Percentiles rank a stretch among this genome's conserved stretches.
These are phyloP conservation scores for Petunia hybrid DNA, from an alignment of 305 asterid genomes.

Conservation along the genomic window DNA sequence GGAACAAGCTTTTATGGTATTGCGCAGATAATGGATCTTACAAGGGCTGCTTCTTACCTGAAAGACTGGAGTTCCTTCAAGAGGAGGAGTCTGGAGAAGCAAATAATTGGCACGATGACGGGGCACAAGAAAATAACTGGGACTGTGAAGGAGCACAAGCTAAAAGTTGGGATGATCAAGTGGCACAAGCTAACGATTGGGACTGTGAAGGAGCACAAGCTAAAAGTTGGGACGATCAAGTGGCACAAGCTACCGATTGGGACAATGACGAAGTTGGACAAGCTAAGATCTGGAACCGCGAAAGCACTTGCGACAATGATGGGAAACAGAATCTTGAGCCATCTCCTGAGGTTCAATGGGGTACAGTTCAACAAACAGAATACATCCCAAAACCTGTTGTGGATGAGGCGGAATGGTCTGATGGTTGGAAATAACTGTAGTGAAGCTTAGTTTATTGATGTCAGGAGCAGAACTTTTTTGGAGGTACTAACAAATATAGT, in stretches of 20 bases:
- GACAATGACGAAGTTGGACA: neutral
- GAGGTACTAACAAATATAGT: neutral
- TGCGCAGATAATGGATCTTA: conserved; percentile 79
- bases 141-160: neutral
- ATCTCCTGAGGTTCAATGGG: conserved; percentile 36
- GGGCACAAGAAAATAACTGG: neutral
- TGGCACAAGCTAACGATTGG: conserved; percentile 12
- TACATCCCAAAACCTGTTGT: conserved; percentile 32
- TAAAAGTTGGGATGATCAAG: neutral
- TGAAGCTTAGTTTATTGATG: neutral
- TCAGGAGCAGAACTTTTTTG: neutral
- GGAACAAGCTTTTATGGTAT: conserved; percentile 90
- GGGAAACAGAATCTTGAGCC: conserved; percentile 37
- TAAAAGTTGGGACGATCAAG: conserved; percentile 20
- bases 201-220: conserved; percentile 41
- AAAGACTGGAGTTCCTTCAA: conserved; percentile 44
- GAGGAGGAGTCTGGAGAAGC: conserved; percentile 38
- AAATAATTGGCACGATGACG: conserved; percentile 5
- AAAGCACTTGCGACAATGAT: neutral
- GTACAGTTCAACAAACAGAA: conserved; percentile 30
- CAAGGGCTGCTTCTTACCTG: conserved; percentile 88
- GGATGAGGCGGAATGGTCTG: conserved; percentile 53
- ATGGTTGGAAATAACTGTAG: conserved; percentile 47
- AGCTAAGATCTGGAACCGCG: neutral
- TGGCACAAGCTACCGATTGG: neutral